Percentiles rank a stretch among this genome's conserved stretches.
phyloP scores from a whole-genome alignment of 192 early-diverging fungal genomes.

The Chytriomyces sp. region DNA sequence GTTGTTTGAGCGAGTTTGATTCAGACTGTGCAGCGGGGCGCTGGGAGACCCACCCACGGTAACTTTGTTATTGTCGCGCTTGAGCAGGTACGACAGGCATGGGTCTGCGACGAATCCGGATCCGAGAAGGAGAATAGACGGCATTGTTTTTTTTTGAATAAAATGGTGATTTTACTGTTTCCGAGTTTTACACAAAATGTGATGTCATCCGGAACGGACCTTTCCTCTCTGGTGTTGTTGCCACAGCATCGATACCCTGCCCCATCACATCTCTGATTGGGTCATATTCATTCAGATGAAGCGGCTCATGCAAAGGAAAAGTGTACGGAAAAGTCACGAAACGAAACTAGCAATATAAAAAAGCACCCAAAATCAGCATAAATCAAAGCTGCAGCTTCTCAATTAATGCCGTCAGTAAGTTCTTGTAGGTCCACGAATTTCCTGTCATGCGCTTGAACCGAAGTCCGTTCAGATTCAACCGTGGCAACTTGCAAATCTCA shows the following conservation, averaged over 20 bases:
- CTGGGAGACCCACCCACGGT: conserved; percentile 74
- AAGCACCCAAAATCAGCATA: not conserved
- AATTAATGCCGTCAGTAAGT: conserved; percentile 59
- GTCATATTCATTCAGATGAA: not conserved
- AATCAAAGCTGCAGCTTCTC: conserved; percentile 56
- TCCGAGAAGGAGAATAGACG: conserved; percentile 84
- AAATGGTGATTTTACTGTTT: too few species aligned
- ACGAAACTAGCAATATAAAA: not conserved
- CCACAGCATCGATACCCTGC: too few species aligned
- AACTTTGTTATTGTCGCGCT: conserved; percentile 84
- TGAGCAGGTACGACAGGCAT: conserved; percentile 88
- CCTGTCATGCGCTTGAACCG: conserved; percentile 63
- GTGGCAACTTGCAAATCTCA: conserved; percentile 65
- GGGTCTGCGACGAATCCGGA: conserved; percentile 98
- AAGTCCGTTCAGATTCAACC: conserved; percentile 57
- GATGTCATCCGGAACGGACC: too few species aligned
- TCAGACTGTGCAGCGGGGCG: not conserved
- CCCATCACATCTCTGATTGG: too few species aligned
- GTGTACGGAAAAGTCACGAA: not conserved
- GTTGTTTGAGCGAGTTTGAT: not conserved
- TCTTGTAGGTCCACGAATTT: conserved; percentile 65
- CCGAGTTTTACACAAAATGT: too few species aligned
- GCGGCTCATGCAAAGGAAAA: not conserved
- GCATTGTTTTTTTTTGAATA: not conserved
- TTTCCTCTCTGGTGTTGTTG: too few species aligned